phyloP scores from a whole-genome alignment of 2,329 filamentous ascomycete species.

The Sarocladiaceae sp. region DNA sequence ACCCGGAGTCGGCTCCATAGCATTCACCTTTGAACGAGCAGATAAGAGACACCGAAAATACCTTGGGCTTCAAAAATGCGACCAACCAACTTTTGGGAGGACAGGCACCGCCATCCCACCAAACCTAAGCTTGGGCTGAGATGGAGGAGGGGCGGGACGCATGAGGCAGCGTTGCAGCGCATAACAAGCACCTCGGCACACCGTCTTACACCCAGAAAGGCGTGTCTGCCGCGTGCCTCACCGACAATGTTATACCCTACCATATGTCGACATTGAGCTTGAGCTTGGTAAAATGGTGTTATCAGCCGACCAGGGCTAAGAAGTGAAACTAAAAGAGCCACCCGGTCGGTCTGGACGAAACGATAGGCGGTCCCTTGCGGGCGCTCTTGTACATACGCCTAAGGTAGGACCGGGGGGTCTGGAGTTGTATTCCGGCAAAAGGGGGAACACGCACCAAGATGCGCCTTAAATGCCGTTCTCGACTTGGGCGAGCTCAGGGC shows the following conservation, averaged over 20 bases:
- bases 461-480: too few species aligned
- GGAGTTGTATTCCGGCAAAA: neutral
- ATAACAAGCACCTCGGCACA: neutral
- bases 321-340: too few species aligned
- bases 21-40: neutral
- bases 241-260: slow-evolving; percentile 9
- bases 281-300: too few species aligned
- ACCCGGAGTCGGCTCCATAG: too few species aligned
- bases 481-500: neutral
- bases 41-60: slow-evolving; percentile 3
- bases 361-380: neutral
- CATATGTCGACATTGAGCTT: too few species aligned
- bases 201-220: neutral
- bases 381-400: too few species aligned
- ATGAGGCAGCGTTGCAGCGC: slow-evolving; percentile 1
- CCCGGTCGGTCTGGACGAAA: too few species aligned
- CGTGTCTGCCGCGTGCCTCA: neutral
- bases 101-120: neutral
- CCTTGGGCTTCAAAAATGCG: neutral
- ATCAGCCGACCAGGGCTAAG: too few species aligned
- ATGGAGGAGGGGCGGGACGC: neutral
- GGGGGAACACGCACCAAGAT: neutral
- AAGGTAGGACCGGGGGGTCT: neutral
- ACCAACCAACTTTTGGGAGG: neutral
- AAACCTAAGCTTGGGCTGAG: neutral